Base-by-base conservation (phyloP, 2,329 filamentous ascomycete species). In the Neofusicoccum sp. region DNA sequence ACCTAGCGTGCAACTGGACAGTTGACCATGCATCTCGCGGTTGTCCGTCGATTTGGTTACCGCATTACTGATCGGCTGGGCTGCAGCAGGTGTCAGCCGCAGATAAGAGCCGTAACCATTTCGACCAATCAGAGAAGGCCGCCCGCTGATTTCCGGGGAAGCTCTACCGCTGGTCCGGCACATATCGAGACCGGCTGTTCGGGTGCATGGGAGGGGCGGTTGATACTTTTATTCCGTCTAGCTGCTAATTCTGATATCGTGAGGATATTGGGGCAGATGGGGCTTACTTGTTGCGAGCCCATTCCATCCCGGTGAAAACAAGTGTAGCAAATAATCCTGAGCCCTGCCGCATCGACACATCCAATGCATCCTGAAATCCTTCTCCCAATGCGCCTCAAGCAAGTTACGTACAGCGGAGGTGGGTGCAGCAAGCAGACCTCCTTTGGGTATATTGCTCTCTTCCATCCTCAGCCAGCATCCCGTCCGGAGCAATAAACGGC, bases 71-170 rank as follows among this genome's bases (percentile, higher is more conserved):
- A 53, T 38, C 20, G 8, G 24, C 28, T 43, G 34, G 36, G 51
- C 38, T 33, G 36, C 34, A 41, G 26, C 14, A n/a, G 24, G 51
- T 31, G 51, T 33, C 26, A 43, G 26, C 26, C 12, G 51, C 51
- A 56, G 51, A 56, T 56, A 56, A 56, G 51, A 43, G 36, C 38
- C 12, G 38, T 56, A 38, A 56, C 26, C 36, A 56, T 41, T 12
- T 12, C 3, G n/a, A 38, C 51, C 51, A 56, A 56, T 56, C 51
- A 56, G 24, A 33, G 38, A 14, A 11, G 33, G 16, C 40, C 33
- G 14, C 34, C 48, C 51, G 33, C 38, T 43, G 51, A 56, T 43
- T 20, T 56, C 51, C 28, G 51, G 51, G 51, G 51, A 26, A 51
- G 31, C 16, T 38, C 33, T 34, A 16, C 31, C 16, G 14, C 26